A percentile compares a stretch with the other conserved stretches of the same genome.
phyloP scores from a whole-genome alignment of 2,329 filamentous ascomycete genomes.

The Hypoxylon sp. region DNA sequence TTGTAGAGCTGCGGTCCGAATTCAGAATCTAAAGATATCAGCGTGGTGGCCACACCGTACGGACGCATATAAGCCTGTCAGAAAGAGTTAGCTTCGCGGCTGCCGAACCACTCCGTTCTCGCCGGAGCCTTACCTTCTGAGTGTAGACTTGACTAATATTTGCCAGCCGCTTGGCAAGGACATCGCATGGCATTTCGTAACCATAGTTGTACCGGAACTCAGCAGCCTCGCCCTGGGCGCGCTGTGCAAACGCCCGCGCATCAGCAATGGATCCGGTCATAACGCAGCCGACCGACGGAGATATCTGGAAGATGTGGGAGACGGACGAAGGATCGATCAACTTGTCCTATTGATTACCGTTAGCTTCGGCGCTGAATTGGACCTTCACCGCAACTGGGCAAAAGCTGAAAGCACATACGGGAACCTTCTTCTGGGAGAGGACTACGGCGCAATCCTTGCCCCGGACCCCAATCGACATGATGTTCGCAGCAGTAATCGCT shows the following conservation, averaged over 20 bases:
- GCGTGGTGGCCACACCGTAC: slow-evolving; percentile 92
- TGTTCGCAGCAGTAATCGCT: slow-evolving; percentile 98
- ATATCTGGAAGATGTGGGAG: slow-evolving; percentile 97
- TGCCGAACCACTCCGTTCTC: slow-evolving; percentile 17
- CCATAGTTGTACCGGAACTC: slow-evolving; percentile 99
- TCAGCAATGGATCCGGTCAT: slow-evolving; percentile 99
- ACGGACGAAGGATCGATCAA: slow-evolving; percentile 98
- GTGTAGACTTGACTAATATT: slow-evolving; percentile 99
- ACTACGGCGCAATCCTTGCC: slow-evolving; percentile 98
- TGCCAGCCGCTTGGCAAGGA: slow-evolving; percentile 93
- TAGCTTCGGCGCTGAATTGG: slow-evolving; percentile 52
- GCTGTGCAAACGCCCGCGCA: slow-evolving; percentile 91
- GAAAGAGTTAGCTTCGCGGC: slow-evolving; percentile 50
- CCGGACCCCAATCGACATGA: slow-evolving; percentile 95
- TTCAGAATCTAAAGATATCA: slow-evolving; percentile 95
- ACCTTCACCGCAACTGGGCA: slow-evolving; percentile 32
- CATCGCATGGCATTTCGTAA: slow-evolving; percentile 99
- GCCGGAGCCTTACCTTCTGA: slow-evolving; percentile 77
- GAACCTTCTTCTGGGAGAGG: slow-evolving; percentile 99
- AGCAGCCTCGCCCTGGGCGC: slow-evolving; percentile 94
- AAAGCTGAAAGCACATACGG: slow-evolving; percentile 73
- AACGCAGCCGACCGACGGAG: slow-evolving; percentile 95
- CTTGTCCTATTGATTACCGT: slow-evolving; percentile 80
- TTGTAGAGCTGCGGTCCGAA: slow-evolving; percentile 96
- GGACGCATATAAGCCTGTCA: slow-evolving; percentile 93